Base-by-base conservation (phyloP, 495 filamentous ascomycete species). In the Chaetomium cochliodes region DNA sequence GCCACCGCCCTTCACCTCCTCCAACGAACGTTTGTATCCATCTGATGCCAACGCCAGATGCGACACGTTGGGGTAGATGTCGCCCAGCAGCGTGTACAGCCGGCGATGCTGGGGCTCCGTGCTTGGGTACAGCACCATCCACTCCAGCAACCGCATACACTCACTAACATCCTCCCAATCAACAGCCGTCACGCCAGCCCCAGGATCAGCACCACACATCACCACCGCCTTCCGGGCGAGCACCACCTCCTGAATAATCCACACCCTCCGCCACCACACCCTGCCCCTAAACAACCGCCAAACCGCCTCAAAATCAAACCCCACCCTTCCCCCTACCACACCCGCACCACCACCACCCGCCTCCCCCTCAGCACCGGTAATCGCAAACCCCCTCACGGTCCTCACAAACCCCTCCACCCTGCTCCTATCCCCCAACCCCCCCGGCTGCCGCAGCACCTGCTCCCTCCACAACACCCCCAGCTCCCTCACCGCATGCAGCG, bases 211-310 rank as follows among this genome's bases (percentile, higher is more conserved):
- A 30, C 60, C 47, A 8, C 54, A 59, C 5, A 57, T 18, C n/a
- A 68, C 39, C 0, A 59, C n/a, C 26, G 58, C 66, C 20, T 62
- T 39, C 3, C 52, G 5, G 33, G 66, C 66, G 23, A 63, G 54
- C 22, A 62, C 66, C 8, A 66, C 63, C 59, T 68, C 63, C n/a
- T 68, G 66, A 20, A 66, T 41, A 13, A 68, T 58, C 63, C 66
- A 68, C 12, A 61, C 51, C 20, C 66, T 30, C 33, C 57, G 49
- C 51, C 57, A 68, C 63, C 64, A 68, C 18, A 63, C 51, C 6
- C 26, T 7, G 22, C 49, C 23, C 20, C 42, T 26, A 41, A 65
- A 59, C 25, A 59, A 3, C 16, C 25, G 41, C 57, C 57, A 59
- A 2, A 59, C 47, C 25, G 57, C 57, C 57, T 59, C 57, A 49